Base-by-base conservation (phyloP, 768 basidiomycete genomes). In the Phlegmacium glaucopus region DNA sequence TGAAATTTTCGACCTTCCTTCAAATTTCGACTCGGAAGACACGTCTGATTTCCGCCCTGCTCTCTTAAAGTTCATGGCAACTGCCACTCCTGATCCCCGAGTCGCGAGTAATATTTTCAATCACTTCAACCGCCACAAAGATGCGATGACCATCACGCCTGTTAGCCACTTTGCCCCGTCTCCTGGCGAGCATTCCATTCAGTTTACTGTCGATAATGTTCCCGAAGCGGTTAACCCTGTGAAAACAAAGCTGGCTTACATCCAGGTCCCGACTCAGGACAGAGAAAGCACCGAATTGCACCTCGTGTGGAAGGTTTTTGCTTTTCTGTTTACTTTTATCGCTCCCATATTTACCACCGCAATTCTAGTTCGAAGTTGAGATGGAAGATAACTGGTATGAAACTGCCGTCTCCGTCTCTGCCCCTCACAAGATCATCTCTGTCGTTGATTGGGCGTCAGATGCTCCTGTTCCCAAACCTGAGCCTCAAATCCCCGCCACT, bases 321-420 rank as follows among this genome's bases (percentile, higher is more conserved):
- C 4, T n/a, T 6, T n/a, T n/a, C 29, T 22, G 0, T 29, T 35
- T 22, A 17, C 28, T 4, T 38, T 15, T 17, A 9, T 27, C n/a
- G 22, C 22, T 22, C 22, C 22, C 22, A 22, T 22, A 4, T 35
- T 10, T n/a, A 22, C 17, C 17, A 49, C 22, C 16, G 9, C 17
- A 9, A 38, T 30, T 38, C 13, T 47, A 87, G 83, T 87, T 94
- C 58, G 91, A 94, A 61, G 87, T 95, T 38, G 88, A 93, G 75
- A 91, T 95, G 87, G 61, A 84, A 60, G 85, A 96, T 69, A 97
- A 94, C 68, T 95, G 91, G 91, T 98, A 98, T 57, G 93, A 97
- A 65, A 80, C 92, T 4, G 78, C 90, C 16, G 85, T 99, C 35
- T 84, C 88, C 9, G 83, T 80, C 1, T 62, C 69, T 25, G 65